Conservation (phyloP, 441 rosid species). For the Populus hybrid region DNA sequence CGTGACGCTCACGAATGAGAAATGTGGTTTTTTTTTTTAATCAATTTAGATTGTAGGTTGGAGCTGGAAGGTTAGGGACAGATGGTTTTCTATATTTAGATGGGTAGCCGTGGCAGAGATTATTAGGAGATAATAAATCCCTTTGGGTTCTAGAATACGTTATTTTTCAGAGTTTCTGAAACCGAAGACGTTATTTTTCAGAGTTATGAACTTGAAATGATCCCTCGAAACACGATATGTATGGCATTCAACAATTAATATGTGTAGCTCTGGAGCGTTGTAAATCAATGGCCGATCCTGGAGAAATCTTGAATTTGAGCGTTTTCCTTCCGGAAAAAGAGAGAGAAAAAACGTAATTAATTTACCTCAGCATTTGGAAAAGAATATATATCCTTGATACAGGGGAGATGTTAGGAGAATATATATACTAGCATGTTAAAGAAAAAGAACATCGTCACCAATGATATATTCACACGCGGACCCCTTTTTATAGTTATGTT, state of each 20-base stretch:
- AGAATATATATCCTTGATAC: neutral
- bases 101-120: neutral
- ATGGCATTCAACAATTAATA: neutral
- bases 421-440: too few relatives aligned
- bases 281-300: neutral
- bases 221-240: neutral
- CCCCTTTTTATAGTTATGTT: too few relatives aligned
- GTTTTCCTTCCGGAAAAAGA: neutral
- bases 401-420: too few relatives aligned
- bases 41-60: too few relatives aligned
- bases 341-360: neutral
- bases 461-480: too few relatives aligned
- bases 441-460: too few relatives aligned
- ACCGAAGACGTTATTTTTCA: neutral
- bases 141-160: neutral
- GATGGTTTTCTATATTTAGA: neutral
- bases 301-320: neutral
- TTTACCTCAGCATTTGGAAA: neutral
- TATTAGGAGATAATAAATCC: neutral
- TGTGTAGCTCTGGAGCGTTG: neutral
- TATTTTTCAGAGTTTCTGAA: neutral
- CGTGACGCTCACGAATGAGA: too few relatives aligned
- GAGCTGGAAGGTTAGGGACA: neutral
- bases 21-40: too few relatives aligned
- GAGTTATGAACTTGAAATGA: constrained; percentile 4